A percentile compares a stretch with the other conserved stretches of the same genome.
phyloP scores from a whole-genome alignment of 768 basidiomycete genomes.

The Collybiopsis luxurians region DNA sequence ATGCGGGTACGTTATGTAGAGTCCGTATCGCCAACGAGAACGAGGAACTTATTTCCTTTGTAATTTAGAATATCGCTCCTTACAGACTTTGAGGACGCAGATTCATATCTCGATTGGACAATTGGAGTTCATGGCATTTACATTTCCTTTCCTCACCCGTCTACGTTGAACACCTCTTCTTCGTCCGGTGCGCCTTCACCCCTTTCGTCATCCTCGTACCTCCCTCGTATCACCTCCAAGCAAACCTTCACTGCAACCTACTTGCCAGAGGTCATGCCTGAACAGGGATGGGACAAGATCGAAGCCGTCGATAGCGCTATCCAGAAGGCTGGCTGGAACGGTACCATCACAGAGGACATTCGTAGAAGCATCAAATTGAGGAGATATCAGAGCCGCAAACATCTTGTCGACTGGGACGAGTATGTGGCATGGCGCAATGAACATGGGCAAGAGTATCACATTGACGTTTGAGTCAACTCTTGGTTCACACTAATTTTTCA shows the following conservation, averaged over 20 bases:
- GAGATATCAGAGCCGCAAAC: slow-evolving; percentile 78
- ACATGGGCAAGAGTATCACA: slow-evolving; percentile 23
- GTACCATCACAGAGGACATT: slow-evolving; percentile 77
- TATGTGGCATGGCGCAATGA: slow-evolving; percentile 71
- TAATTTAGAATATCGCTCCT: slow-evolving; percentile 78
- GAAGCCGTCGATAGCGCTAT: slow-evolving; percentile 92
- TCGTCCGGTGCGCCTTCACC: slow-evolving; percentile 70
- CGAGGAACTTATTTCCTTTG: neutral
- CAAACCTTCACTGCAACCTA: slow-evolving; percentile 83
- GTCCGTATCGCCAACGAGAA: too few relatives aligned
- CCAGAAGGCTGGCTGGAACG: slow-evolving; percentile 89
- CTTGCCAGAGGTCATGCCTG: slow-evolving; percentile 87
- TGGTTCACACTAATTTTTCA: neutral
- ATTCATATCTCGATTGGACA: slow-evolving; percentile 90
- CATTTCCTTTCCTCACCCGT: slow-evolving; percentile 83
- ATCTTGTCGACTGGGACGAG: slow-evolving; percentile 69
- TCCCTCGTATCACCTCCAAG: slow-evolving; percentile 51
- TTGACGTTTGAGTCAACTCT: neutral
- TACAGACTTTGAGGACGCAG: slow-evolving; percentile 86
- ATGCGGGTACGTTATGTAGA: slow-evolving; percentile 86
- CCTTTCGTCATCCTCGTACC: slow-evolving; percentile 59
- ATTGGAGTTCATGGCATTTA: slow-evolving; percentile 91
- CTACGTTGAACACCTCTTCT: slow-evolving; percentile 44
- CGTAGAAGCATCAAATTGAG: slow-evolving; percentile 73
- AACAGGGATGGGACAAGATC: slow-evolving; percentile 92